phyloP scores from a whole-genome alignment of 495 filamentous ascomycete genomes.

The Annulohypoxylon stygium region DNA sequence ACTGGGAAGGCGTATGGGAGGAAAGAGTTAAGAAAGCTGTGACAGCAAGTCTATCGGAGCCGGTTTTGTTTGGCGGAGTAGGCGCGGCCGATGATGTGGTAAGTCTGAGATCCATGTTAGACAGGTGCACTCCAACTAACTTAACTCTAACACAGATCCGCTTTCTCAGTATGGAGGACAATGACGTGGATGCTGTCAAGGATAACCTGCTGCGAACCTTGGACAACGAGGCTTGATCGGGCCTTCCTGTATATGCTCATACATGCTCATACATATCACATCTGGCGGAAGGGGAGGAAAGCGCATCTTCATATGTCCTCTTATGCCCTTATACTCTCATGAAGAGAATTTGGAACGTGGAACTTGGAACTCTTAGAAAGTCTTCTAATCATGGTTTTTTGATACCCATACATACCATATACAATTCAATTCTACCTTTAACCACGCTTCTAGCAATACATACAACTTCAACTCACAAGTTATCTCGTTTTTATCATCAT shows the following conservation, averaged over 20 bases:
- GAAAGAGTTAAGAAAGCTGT: conserved; percentile 82
- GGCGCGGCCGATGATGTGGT: conserved; percentile 77
- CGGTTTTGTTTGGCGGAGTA: conserved; percentile 76
- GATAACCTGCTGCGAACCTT: conserved; percentile 70
- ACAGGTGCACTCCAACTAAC: conserved; percentile 18
- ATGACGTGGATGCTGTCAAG: conserved; percentile 69
- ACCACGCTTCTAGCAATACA: conserved; percentile 2
- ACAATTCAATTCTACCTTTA: conserved; percentile 18
- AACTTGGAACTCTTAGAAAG: too few relatives aligned
- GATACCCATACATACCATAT: conserved; percentile 40
- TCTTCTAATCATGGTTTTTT: conserved; percentile 26
- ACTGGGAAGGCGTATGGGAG: conserved; percentile 96
- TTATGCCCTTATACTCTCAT: background rate
- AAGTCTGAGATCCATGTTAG: conserved; percentile 39
- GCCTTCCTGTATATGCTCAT: conserved; percentile 10
- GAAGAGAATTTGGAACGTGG: background rate
- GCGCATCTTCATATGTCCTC: conserved; percentile 6
- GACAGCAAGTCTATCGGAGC: conserved; percentile 79
- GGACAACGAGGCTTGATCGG: conserved; percentile 49
- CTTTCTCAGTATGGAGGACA: conserved; percentile 74
- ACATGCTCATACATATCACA: background rate
- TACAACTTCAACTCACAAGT: conserved; percentile 19
- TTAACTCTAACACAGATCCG: conserved; percentile 66
- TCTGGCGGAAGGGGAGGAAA: conserved; percentile 21
- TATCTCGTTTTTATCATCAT: conserved; percentile 37